Evolutionary conservation across 1,284 basidiomycete genomes (phyloP), one percentile per base, ranked within the genome.

Genomic region (Pholiota adiposa): DNA sequence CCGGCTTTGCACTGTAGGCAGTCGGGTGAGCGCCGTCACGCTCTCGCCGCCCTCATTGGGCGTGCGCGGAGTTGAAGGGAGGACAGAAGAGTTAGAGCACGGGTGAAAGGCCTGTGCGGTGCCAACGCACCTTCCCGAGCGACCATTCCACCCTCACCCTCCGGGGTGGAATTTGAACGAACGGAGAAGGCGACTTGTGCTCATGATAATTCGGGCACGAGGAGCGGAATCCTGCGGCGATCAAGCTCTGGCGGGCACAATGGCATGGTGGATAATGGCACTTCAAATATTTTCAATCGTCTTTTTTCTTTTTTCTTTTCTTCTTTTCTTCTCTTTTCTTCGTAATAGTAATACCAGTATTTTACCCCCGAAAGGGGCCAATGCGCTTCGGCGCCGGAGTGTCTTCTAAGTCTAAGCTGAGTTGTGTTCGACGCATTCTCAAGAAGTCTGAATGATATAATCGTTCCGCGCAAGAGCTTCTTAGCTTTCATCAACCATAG

Each of bases 91-190:
- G 51, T 52, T 52, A 52, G 40, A 52, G 51, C 40, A 52, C 21
- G 36, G 51, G 51, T 52, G 51, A 40, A 52, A 52, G 51, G 51
- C 51, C 51, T 52, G 51, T 52, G 51, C 51, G 51, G 36, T 52
- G 33, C 51, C 36, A 52, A 52, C 19, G 51, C 33, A 31, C 51
- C 51, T 38, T 52, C 36, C 18, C 51, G 36, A 52, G n/a, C 51
- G 51, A 40, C 51, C 51, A 52, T 38, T 29, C 51, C 51, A 40
- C 23, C 34, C 36, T 52, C 51, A 40, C 1, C 51, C 51, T 52
- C 51, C 51, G 51, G 21, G 51, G 51, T 40, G 51, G 34, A 29
- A 52, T 52, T 52, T 52, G 51, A 52, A 52, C 51, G 51, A 52
- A 52, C 27, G 51, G 51, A 52, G 51, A 52, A 25, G 51, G 51